Percentiles rank a stretch among this genome's conserved stretches.
Evolutionary conservation across 1,284 basidiomycete species (phyloP).

Genomic region (Trichosporon faecale): DNA sequence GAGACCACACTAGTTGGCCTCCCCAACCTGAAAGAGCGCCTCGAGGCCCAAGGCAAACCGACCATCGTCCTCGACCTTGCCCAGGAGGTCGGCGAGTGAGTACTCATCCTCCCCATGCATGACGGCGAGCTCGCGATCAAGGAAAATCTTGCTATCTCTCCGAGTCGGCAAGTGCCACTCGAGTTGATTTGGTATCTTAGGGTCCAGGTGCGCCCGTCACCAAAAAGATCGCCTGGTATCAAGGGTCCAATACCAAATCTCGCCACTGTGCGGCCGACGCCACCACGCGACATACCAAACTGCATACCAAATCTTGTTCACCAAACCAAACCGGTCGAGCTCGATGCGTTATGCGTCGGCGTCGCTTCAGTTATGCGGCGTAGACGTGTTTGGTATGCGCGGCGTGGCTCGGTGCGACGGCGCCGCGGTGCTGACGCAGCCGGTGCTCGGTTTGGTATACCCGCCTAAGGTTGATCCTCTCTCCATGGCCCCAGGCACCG

Average conservation of each 20-base stretch:
- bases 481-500: slow-evolving; percentile 4
- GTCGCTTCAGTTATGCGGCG: neutral
- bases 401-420: neutral
- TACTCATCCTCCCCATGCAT: slow-evolving; percentile 16
- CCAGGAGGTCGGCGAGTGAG: slow-evolving; percentile 49
- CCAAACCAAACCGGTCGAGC: neutral
- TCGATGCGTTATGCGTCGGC: slow-evolving; percentile 4
- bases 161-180: slow-evolving; percentile 10
- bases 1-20: slow-evolving; percentile 50
- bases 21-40: slow-evolving; percentile 35
- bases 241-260: slow-evolving; percentile 12
- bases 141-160: slow-evolving; percentile 9
- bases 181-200: slow-evolving; percentile 8
- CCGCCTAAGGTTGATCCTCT: neutral
- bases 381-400: neutral
- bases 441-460: slow-evolving; percentile 1
- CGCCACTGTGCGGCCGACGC: neutral
- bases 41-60: slow-evolving; percentile 40
- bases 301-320: neutral
- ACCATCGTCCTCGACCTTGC: slow-evolving; percentile 46
- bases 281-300: slow-evolving; percentile 2
- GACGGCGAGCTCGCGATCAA: neutral
- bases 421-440: neutral
- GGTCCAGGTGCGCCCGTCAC: neutral
- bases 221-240: slow-evolving; percentile 6